Evolutionary conservation across 139 green algal genomes (phyloP).

Genomic region (Micractinium sp.): DNA sequence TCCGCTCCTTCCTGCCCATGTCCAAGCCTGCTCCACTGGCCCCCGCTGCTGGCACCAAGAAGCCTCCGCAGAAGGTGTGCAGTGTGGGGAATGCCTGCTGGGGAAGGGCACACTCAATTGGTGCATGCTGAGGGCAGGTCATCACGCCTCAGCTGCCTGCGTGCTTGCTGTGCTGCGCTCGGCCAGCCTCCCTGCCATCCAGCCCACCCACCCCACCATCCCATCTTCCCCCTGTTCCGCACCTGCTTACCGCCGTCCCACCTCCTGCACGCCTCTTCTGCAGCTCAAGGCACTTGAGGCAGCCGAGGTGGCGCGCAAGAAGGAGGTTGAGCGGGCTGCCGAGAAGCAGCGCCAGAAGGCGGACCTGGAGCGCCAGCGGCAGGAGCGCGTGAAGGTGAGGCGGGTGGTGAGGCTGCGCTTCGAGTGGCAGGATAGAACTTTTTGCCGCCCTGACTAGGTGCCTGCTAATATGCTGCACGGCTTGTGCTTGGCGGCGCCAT

Average conservation of each 20-base stretch:
- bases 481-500: not conserved
- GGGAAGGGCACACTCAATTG: not conserved
- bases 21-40: conserved; percentile 41
- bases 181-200: not conserved
- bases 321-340: conserved; percentile 55
- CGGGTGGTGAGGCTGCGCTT: not conserved
- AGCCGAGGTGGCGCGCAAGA: conserved; percentile 60
- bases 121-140: not conserved
- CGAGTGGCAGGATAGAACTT: not conserved
- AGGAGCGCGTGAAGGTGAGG: conserved; percentile 50
- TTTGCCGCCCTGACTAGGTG: not conserved
- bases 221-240: not conserved
- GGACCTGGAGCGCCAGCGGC: conserved; percentile 44
- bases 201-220: not conserved
- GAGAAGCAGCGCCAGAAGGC: conserved; percentile 58
- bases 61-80: conserved; percentile 28
- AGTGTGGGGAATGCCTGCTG: not conserved
- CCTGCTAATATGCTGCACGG: not conserved
- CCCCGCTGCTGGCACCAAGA: conserved; percentile 68
- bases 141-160: not conserved
- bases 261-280: not conserved
- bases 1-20: conserved; percentile 77
- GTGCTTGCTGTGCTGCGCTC: not conserved
- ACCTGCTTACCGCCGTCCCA: not conserved
- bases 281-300: conserved; percentile 80